Conservation (phyloP, 208 protist species). For the Trypanosoma melophagium region DNA sequence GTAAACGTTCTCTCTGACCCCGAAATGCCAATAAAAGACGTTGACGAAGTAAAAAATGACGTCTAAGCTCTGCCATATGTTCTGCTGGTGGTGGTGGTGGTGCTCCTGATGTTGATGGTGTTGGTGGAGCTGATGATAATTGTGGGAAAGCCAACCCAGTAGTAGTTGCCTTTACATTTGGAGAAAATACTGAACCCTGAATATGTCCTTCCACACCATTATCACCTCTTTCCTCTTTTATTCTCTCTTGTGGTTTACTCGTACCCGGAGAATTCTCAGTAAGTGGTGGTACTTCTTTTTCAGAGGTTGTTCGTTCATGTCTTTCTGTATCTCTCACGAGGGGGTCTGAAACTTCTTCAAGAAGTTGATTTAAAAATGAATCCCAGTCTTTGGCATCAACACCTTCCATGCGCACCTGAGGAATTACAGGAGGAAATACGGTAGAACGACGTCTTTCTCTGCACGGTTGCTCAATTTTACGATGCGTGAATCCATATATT, state of each 20-base stretch:
- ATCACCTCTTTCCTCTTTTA: constrained; percentile 5
- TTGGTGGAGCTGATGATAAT: background rate
- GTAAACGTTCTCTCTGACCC: constrained; percentile 38
- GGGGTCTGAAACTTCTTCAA: constrained; percentile 13
- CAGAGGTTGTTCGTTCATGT: no score
- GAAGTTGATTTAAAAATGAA: constrained; percentile 17
- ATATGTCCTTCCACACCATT: background rate
- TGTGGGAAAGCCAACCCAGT: no score
- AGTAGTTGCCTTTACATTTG: no score
- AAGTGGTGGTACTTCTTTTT: no score
- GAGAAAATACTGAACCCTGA: no score
- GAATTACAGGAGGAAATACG: constrained; percentile 8
- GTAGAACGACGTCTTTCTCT: background rate
- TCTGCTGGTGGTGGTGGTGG: background rate
- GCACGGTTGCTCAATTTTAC: background rate
- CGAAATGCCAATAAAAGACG: constrained; percentile 42
- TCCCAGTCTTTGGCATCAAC: constrained; percentile 18
- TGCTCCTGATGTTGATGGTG: background rate
- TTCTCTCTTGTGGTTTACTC: no score
- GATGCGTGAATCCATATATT: background rate
- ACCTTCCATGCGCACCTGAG: constrained; percentile 11
- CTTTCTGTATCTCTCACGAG: no score
- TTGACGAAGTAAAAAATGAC: constrained; percentile 54
- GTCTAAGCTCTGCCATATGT: constrained; percentile 37
- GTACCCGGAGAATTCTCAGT: no score